Conservation (phyloP, 257 asterid species). For the Orobanche coerulescens region DNA sequence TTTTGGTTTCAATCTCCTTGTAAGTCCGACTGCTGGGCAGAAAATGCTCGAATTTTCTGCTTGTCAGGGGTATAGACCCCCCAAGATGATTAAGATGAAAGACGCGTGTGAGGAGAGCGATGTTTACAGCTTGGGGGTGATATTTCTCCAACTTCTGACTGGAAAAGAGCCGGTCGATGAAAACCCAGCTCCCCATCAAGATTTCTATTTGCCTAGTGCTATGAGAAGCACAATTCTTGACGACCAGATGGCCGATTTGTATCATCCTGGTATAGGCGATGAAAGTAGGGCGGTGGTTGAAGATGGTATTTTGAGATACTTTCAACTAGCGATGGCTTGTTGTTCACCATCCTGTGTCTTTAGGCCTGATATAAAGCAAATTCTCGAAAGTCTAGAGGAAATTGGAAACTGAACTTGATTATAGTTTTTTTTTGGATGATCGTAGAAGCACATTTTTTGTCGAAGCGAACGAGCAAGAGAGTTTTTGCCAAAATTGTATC, state of each 20-base stretch:
- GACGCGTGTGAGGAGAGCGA: too few species aligned
- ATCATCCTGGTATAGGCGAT: too few species aligned
- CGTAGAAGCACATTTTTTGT: constrained; percentile 17
- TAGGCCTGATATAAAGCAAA: constrained; percentile 53
- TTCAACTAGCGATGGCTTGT: constrained; percentile 75
- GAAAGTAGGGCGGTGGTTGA: too few species aligned
- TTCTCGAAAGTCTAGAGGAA: constrained; percentile 66
- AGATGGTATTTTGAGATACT: constrained; percentile 36
- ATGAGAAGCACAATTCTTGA: too few species aligned
- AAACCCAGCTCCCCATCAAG: too few species aligned
- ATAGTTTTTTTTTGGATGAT: constrained; percentile 2
- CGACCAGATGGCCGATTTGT: too few species aligned
- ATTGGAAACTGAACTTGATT: constrained; percentile 30
- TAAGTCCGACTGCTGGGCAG: constrained; percentile 60
- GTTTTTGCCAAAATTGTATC: not conserved
- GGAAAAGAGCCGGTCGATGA: too few species aligned
- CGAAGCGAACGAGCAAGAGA: not conserved
- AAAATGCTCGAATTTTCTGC: constrained; percentile 62
- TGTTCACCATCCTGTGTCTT: constrained; percentile 64
- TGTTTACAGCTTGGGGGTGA: too few species aligned
- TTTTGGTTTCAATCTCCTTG: constrained; percentile 58
- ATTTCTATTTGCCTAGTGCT: too few species aligned
- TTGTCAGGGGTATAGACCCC: constrained; percentile 71
- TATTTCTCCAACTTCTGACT: too few species aligned
- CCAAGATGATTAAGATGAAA: constrained; percentile 67